Conservation (phyloP, 805 yeast genomes). For the Kazachstania viticola region DNA sequence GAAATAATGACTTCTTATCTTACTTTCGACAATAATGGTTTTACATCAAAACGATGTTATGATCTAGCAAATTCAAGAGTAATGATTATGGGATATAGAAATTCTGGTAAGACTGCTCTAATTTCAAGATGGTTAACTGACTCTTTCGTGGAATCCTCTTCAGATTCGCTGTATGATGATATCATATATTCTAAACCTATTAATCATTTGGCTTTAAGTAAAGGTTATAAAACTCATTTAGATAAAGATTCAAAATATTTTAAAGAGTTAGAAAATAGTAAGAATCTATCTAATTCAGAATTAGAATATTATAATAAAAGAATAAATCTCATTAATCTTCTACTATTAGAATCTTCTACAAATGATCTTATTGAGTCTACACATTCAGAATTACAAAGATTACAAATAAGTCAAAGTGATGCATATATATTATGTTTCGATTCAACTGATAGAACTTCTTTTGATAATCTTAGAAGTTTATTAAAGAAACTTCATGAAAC, state of each 20-base stretch:
- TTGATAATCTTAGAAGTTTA: conserved; percentile 1
- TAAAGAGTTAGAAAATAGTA: background rate
- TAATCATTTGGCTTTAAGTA: background rate
- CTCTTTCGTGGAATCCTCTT: background rate
- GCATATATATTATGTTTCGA: conserved; percentile 17
- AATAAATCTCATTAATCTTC: conserved; percentile 6
- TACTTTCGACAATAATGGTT: too few species aligned
- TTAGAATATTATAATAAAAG: background rate
- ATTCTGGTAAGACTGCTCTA: conserved; percentile 13
- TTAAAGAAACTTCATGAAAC: background rate
- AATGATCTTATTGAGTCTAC: conserved; percentile 7
- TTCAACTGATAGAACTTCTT: conserved; percentile 7
- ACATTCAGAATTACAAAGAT: conserved; percentile 8
- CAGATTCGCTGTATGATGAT: background rate
- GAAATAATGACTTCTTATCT: too few species aligned
- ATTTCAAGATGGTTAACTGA: conserved; percentile 10
- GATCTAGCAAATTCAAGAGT: conserved; percentile 5
- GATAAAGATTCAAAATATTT: background rate
- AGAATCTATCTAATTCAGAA: too few species aligned
- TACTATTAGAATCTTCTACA: conserved; percentile 10
- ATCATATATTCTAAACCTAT: background rate
- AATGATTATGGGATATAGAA: conserved; percentile 20
- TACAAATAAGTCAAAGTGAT: conserved; percentile 19
- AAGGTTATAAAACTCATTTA: background rate
- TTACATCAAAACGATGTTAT: conserved; percentile 22